Base-by-base conservation (phyloP, 1,284 basidiomycete species). In the Veloboletus limbatus region DNA sequence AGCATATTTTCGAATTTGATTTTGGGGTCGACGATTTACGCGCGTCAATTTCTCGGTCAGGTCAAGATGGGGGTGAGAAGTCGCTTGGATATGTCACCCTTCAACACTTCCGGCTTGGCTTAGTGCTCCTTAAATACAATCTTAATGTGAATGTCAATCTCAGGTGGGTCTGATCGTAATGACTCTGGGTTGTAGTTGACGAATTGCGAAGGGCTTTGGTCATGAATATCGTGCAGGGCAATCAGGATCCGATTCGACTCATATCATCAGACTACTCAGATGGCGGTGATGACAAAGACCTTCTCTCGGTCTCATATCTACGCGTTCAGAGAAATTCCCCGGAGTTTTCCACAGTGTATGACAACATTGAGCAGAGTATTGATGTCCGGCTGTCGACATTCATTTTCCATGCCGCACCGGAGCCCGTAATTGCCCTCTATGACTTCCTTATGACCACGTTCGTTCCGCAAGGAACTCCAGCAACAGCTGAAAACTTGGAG, bases 381-480 rank as follows among this genome's bases (percentile, higher is more conserved):
- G 87, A 95, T 59, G 81, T 95, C 49, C 85, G 86, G 57, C 76
- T 99, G 35, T 97, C 96, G 4, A 98, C 97, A 0, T 88, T 99
- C 69, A 81, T 95, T 52, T 85, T 99, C 67, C 83, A 86, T 50
- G 84, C 92, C 2, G 89, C 90, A 4, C 93, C 97, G 2, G 92
- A 94, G 61, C 95, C 96, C 16, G 87, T 99, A 37, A 73, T 99
- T 32, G 79, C 86, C 2, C 71, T 99, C 9, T 99, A 98, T 68
- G 94, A 99, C 69, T 98, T 97, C 72, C 85, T 99, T 68, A 97
- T 99, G 88, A 89, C 91, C 6, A 97, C 95, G 0, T 97, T 97
- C 66, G 88, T 92, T 13, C 81, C 88, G 5, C 69, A 50, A 54
- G 65, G n/a, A 52, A 51, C 47, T 35, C 38, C 40, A 24, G 43